Evolutionary conservation across 306 rosid genomes (phyloP).

Genomic region (Dicorynia guianensis): DNA sequence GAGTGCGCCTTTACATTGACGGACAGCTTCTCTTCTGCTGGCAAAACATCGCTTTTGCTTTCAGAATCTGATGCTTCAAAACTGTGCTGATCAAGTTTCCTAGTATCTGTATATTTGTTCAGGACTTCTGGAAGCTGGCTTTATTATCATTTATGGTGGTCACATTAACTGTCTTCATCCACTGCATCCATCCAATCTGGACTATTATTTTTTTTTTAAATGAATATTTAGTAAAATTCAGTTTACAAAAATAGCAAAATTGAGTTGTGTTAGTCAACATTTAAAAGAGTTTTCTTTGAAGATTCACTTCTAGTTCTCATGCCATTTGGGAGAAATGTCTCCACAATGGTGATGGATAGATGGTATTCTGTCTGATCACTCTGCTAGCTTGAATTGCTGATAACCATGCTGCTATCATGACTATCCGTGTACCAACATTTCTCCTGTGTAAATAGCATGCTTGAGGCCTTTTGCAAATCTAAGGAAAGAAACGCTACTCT

Average conservation of each 20-base stretch:
- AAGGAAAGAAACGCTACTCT: neutral
- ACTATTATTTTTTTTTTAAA: too few relatives aligned
- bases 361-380: neutral
- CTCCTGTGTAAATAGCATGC: neutral
- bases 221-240: too few relatives aligned
- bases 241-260: too few relatives aligned
- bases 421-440: neutral
- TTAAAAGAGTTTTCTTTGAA: neutral
- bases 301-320: neutral
- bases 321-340: neutral
- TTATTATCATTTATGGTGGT: constrained; percentile 64
- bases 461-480: too few relatives aligned
- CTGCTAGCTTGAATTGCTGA: neutral
- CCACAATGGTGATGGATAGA: neutral
- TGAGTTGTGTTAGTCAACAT: neutral
- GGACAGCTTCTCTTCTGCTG: neutral
- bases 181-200: too few relatives aligned
- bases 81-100: constrained; percentile 22
- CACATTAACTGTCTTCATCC: constrained; percentile 72
- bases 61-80: constrained; percentile 28
- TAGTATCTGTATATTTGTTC: constrained; percentile 20
- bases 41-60: neutral
- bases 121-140: constrained; percentile 84
- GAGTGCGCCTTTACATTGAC: neutral
- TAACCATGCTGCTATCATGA: neutral